Base-by-base conservation (phyloP, 768 basidiomycete species). In the Rhizopogon rudus region DNA sequence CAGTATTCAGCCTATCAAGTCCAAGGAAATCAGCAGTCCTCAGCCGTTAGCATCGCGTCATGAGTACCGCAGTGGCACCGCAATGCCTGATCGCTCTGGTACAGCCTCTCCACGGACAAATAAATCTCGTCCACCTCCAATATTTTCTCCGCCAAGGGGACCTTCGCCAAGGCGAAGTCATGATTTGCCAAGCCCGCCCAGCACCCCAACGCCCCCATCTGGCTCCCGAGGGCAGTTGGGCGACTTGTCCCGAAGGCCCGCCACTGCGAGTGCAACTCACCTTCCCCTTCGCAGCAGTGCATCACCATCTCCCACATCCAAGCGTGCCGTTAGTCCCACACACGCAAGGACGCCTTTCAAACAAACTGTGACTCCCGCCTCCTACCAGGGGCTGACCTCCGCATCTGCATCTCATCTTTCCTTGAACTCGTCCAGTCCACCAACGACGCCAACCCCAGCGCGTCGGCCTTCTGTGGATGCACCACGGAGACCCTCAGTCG, bases 321-420 rank as follows among this genome's bases (percentile, higher is more conserved):
- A 72, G 57, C 61, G 72, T 66, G 58, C 71, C 40, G 61, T 65
- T 9, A 81, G 77, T 56, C 78, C 78, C 17, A 66, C 73, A 29
- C 76, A 71, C 20, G 65, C 77, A 43, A 76, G 78, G 25, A 73
- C 79, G 1, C 72, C 75, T 44, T 65, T 57, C 35, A 69, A 69
- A 51, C 74, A 76, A 48, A 69, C 70, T 10, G 63, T 73, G 13
- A 75, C 77, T 29, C 76, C 75, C 40, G 69, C 71, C 9, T 73
- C 71, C 28, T 50, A 59, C 51, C 76, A 78, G 56, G 75, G 76
- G 29, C 61, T 77, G 17, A 65, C 73, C 6, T 81, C 84, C 2
- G 61, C 76, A 5, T 83, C 84, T 3, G 67, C 79, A 3, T 77
- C 81, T 2, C 77, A 81, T 59, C 70, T 82, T 50, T 78, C 80